Evolutionary conservation across 305 asterid genomes (phyloP).

Genomic region (Fraxinus albicans): DNA sequence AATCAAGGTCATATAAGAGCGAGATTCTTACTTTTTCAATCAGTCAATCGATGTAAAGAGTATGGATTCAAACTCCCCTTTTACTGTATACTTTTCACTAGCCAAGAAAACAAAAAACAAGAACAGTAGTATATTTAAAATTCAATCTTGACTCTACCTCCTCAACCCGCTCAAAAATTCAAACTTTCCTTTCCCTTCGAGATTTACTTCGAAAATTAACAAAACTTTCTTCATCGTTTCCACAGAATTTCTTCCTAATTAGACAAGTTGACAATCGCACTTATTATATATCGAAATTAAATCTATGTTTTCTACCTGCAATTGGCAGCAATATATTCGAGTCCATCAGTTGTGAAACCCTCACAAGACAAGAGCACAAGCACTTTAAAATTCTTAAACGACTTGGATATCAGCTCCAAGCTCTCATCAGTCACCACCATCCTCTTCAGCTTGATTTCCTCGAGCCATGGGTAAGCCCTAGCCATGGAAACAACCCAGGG

Average conservation of each 20-base stretch:
- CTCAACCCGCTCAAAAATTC: conserved; percentile 10
- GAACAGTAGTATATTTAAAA: not conserved
- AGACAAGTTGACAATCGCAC: not conserved
- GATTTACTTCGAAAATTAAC: not conserved
- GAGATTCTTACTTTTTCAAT: not conserved
- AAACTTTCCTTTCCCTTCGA: not conserved
- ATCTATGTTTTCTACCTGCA: conserved; percentile 62
- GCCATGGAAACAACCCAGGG: conserved; percentile 90
- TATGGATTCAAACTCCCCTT: not conserved
- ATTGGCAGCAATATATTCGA: conserved; percentile 88
- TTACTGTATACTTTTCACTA: not conserved
- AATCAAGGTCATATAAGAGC: not conserved
- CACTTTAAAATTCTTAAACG: conserved; percentile 73
- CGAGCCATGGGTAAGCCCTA: conserved; percentile 73
- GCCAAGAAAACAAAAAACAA: not conserved
- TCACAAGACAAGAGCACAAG: conserved; percentile 81
- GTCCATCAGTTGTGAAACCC: conserved; percentile 90
- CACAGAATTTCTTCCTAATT: conserved; percentile 4
- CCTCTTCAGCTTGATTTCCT: conserved; percentile 93
- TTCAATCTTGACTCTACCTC: not conserved
- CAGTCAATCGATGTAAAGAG: not conserved
- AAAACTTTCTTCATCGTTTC: conserved; percentile 11
- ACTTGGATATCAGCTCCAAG: conserved; percentile 78
- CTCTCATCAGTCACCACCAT: conserved; percentile 90
- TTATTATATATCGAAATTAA: not conserved